Percentiles rank a stretch among this genome's conserved stretches.
Evolutionary conservation across 345 rosid genomes (phyloP).

Genomic region (Salix udensis): DNA sequence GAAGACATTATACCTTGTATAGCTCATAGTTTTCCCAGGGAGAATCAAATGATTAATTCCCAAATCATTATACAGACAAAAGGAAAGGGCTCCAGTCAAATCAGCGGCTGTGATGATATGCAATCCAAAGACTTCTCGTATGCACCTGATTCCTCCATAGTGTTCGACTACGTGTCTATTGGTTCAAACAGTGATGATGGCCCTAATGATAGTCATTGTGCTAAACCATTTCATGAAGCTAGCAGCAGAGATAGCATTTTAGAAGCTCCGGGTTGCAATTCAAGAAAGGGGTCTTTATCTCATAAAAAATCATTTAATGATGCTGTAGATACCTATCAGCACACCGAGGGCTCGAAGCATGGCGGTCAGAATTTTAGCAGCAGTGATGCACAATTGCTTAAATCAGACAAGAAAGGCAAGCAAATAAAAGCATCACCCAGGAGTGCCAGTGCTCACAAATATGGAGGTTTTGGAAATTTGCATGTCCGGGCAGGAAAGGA

Average conservation of each 20-base stretch:
- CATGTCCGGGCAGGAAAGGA: slow-evolving; percentile 31
- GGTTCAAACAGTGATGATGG: slow-evolving; percentile 28
- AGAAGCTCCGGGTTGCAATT: slow-evolving; percentile 12
- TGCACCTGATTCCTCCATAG: slow-evolving; percentile 20
- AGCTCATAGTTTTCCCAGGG: neutral
- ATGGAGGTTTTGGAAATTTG: slow-evolving; percentile 22
- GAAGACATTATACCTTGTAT: slow-evolving; percentile 13
- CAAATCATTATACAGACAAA: slow-evolving; percentile 15
- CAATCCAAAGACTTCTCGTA: slow-evolving; percentile 16
- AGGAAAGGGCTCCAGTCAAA: slow-evolving; percentile 10
- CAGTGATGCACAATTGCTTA: slow-evolving; percentile 12
- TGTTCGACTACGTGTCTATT: slow-evolving; percentile 25
- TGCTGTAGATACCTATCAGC: slow-evolving; percentile 16
- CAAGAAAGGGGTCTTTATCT: slow-evolving; percentile 16
- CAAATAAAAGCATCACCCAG: slow-evolving; percentile 26
- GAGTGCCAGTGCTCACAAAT: slow-evolving; percentile 22
- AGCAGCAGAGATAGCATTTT: slow-evolving; percentile 8
- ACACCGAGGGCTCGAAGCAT: slow-evolving; percentile 9
- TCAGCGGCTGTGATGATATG: slow-evolving; percentile 4
- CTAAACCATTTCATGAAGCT: slow-evolving; percentile 11
- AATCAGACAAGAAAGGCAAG: slow-evolving; percentile 26
- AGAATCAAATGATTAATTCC: slow-evolving; percentile 9
- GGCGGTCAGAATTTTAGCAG: slow-evolving; percentile 6
- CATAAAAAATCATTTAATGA: slow-evolving; percentile 10
- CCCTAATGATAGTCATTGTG: slow-evolving; percentile 12